Evolutionary conservation across 768 basidiomycete species (phyloP), one percentile per base, ranked within the genome.

Genomic region (Tricholomella constricta): DNA sequence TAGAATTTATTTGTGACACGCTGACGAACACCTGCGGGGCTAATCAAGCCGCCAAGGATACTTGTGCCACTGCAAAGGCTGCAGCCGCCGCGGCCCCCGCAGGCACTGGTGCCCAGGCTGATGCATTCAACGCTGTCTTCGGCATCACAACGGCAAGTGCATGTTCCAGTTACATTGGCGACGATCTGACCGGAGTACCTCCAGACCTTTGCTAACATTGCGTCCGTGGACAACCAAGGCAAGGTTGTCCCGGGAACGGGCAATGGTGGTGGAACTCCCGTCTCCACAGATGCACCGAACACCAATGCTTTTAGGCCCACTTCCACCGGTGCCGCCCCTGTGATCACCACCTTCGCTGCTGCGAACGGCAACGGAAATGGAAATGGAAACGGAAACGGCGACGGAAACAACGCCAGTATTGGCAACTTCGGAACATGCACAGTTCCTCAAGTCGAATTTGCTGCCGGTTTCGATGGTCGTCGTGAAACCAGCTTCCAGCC

Each of bases 401-500:
- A 10, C 14, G 31, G 31, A 32, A 32, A 32, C 12, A 45, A 57
- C 41, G 26, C 62, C 52, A 62, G 26, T 20, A 64, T 74, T 49
- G 75, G 72, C 11, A 58, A 79, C 70, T 82, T 83, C 55, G 81
- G 81, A 35, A 71, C 57, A n/a, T 84, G 82, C 69, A 60, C 75
- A 3, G 70, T 78, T 29, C 82, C 82, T 15, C 66, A 81, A 63
- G 81, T 85, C 44, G 71, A 78, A 49, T 85, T 84, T 56, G 82
- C 69, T 34, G 64, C 57, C n/a, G 80, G 80, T 14, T 81, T 85
- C 52, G 82, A 84, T 56, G 66, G 67, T 47, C 72, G 82, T 50
- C 76, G 64, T 59, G 82, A 83, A 62, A 83, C 81, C 22, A 72
- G 71, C 61, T 85, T 83, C 70, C 62, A 76, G 55, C 82, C 83